phyloP scores from a whole-genome alignment of 768 basidiomycete genomes.

The Mycena capillaripes region DNA sequence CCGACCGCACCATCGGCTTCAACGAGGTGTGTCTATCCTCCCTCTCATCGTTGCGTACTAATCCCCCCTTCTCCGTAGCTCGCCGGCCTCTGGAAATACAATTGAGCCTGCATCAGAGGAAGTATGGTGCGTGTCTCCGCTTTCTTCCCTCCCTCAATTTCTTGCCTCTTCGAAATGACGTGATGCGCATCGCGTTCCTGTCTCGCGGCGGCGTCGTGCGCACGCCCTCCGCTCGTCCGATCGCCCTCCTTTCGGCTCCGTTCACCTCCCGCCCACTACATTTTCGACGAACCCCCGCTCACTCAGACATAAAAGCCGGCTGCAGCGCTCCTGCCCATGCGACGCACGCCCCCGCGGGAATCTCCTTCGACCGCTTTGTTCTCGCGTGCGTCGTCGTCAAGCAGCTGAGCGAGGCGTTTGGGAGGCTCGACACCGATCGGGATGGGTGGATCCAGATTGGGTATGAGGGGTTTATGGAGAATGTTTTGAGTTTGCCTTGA shows the following conservation, averaged over 20 bases:
- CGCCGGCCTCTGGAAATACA: constrained; percentile 84
- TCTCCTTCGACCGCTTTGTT: constrained; percentile 90
- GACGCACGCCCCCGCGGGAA: constrained; percentile 59
- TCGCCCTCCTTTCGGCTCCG: no score
- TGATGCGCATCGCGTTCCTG: no score
- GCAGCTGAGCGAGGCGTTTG: constrained; percentile 74
- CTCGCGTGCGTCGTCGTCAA: constrained; percentile 88
- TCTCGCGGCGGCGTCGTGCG: no score
- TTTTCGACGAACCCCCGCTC: constrained; percentile 40
- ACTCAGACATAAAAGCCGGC: constrained; percentile 70
- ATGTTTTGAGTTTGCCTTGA: constrained; percentile 75
- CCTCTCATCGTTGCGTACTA: no score
- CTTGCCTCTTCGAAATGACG: neutral
- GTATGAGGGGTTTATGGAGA: constrained; percentile 81
- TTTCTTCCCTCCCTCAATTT: neutral
- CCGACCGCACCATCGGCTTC: constrained; percentile 84
- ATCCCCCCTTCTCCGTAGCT: constrained; percentile 64
- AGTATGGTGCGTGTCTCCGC: constrained; percentile 72
- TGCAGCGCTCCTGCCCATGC: constrained; percentile 45
- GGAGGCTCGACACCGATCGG: constrained; percentile 69
- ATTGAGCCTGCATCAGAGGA: constrained; percentile 77
- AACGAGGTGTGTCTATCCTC: constrained; percentile 67
- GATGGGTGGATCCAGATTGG: constrained; percentile 83
- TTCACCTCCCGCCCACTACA: no score
- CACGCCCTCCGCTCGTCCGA: no score